Conservation (phyloP, 495 filamentous ascomycete species). For the Rostrohypoxylon terebratum region DNA sequence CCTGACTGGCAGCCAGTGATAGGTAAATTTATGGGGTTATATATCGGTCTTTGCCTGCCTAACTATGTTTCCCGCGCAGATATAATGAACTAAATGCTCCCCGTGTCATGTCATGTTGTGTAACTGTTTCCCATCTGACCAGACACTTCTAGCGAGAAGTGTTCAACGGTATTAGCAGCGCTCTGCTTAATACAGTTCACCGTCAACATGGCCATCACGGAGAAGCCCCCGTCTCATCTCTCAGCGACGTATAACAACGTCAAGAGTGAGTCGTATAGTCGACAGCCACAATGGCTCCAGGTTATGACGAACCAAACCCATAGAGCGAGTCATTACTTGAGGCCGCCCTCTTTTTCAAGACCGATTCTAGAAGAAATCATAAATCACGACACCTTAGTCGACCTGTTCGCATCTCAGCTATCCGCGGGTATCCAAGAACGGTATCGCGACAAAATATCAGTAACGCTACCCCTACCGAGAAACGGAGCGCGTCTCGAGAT, state of each 20-base stretch:
- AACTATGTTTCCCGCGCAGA: slow-evolving; percentile 1
- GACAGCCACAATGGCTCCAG: slow-evolving; percentile 5
- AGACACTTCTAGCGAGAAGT: slow-evolving; percentile 10
- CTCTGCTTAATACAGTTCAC: neutral
- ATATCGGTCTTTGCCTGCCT: neutral
- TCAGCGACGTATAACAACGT: neutral
- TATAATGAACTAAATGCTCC: neutral
- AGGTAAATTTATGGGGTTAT: slow-evolving; percentile 1
- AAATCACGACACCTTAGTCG: neutral
- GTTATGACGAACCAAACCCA: slow-evolving; percentile 1
- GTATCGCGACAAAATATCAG: slow-evolving; percentile 19
- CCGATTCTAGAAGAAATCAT: neutral
- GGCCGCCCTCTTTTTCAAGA: neutral
- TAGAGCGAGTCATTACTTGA: neutral
- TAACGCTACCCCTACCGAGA: slow-evolving; percentile 3
- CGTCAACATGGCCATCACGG: slow-evolving; percentile 20
- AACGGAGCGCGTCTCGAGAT: slow-evolving; percentile 8
- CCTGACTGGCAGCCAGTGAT: neutral
- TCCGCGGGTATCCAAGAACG: slow-evolving; percentile 9
- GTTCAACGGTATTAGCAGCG: neutral
- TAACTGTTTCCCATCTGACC: neutral
- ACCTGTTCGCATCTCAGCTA: slow-evolving; percentile 19
- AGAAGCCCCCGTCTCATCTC: neutral
- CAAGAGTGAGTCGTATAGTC: neutral
- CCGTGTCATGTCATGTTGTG: neutral